Base-by-base conservation (phyloP, 1,284 basidiomycete genomes). In the Ustilago lituana region DNA sequence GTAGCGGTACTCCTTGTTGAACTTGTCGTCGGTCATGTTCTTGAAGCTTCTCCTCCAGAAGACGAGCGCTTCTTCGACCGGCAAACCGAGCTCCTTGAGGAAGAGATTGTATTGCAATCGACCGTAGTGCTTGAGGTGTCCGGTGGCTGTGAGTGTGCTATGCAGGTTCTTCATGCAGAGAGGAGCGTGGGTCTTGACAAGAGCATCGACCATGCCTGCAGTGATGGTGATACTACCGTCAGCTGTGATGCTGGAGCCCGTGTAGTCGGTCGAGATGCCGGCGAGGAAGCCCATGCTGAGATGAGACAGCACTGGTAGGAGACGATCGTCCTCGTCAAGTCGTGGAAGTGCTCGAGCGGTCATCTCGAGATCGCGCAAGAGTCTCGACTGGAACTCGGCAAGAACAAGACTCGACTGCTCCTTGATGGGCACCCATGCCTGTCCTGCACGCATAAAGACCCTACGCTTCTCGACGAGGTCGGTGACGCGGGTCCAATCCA, bases 1-100 rank as follows among this genome's bases (percentile, higher is more conserved):
- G 84, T 99, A 99, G 75, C 89, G 90, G 86, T 98, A 91, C 80
- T 97, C 92, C 83, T 98, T 99, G 85, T 94, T 94, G 85, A 98
- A 99, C 83, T 94, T 91, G 84, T 98, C 94, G 71, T 98, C 94
- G 20, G 89, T 89, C 44, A 86, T 84, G 40, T 83, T 86, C 26
- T 83, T 82, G 82, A 96, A 98, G 29, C 90, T 90, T 74, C 90
- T 90, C 52, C 93, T 86, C 96, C 96, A 99, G 84, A 98, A 98
- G 7, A 88, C 84, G 49, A 98, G 84, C 2, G 96, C 94, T 83
- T 99, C 95, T 26, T 99, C 95, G 47, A 99, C 88, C 0, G 94
- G 91, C 46, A 99, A 83, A 2, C 95, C 95, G 51, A 98, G 86
- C 38, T 77, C 76, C 44, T 99, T 99, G 74, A 99, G 85, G 85